Base-by-base conservation (phyloP, 1,284 basidiomycete species). In the Rhodotorula sp. region DNA sequence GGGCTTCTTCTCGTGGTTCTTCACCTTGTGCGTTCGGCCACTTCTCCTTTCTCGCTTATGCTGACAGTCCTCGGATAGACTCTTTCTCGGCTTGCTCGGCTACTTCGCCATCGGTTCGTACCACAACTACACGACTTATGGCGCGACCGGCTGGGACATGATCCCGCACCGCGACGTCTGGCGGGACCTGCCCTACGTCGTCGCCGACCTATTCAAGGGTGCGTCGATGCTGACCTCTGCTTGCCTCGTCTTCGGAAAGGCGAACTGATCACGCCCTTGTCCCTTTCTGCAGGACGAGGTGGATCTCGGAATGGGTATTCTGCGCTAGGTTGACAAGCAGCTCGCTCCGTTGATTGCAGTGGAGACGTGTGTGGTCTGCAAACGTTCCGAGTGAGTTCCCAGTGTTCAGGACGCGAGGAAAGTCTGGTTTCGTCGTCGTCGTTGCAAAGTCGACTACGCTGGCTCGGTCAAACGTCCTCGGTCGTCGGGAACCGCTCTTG, bases 101-200 rank as follows among this genome's bases (percentile, higher is more conserved):
- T 92, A 92, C 80, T 87, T 92, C 75, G 84, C 79, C 3, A 78
- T 91, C 36, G 90, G 90, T 27, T 88, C 88, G 11, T 92, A 91
- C 79, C 88, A 90, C 81, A 92, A 92, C 76, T 91, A 91, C 77
- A 86, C 88, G 17, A 90, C 86, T 27, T 92, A 91, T 77, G 90
- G 90, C 30, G 89, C 90, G 17, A 85, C 86, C 46, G 90, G 90
- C 20, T 81, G 83, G 78, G 90, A 92, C 79, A 83, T 64, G 52
- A 46, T 54, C 74, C 91, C 90, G 70, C 90, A 92, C 80, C 88
- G 90, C 56, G 90, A 91, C 78, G 90, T 92, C 81, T 70, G 64
- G 74, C 46, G 72, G 15, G 90, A 92, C 80, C 88, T 92, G 8
- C 90, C 90, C 7, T 91, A 90, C 76, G 88, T 92, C 85, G 79